Evolutionary conservation across 768 basidiomycete genomes (phyloP), one percentile per base, ranked within the genome.

Genomic region (Suillus tomentosus): DNA sequence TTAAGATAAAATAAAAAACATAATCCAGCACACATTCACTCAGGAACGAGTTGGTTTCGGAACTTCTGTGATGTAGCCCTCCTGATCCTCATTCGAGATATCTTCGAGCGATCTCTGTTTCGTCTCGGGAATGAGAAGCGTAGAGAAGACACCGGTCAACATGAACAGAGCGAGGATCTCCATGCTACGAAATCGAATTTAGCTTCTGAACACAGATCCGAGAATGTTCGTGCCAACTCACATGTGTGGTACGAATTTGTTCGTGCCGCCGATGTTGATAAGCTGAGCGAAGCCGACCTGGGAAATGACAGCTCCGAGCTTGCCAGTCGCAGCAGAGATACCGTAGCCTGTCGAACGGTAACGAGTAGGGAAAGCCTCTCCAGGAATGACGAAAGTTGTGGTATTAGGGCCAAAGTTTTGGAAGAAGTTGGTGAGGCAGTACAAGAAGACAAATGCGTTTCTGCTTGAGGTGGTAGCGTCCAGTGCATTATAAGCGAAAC

Each of bases 351-450:
- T 93, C 7, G 91, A 92, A 66, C 94, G 87, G 75, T 94, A 94
- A 55, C 94, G 90, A 1, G 93, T 95, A 1, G 93, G 93, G 85
- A 93, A 95, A 31, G 80, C 84, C 73, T 95, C 94, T 67, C 90
- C 91, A 0, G 93, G 92, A 4, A 94, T 79, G 62, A 94, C 64
- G 74, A 95, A 94, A 0, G 92, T 93, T 0, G 91, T 94, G 0
- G 84, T 84, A 69, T 93, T 92, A 11, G 89, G 90, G 2, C 91
- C 92, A 66, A 93, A 94, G 78, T 94, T 94, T 79, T 92, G 89
- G 89, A 94, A 92, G 79, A 93, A 93, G 73, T 91, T 90, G 69
- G 91, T 84, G n/a, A 95, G 79, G 73, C 91, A 91, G 79, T 94
- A 95, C 34, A 92, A 83, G 79, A 90, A 89, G 57, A 92, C 87